phyloP scores from a whole-genome alignment of 768 basidiomycete species.

The Hypholoma fasciculare region DNA sequence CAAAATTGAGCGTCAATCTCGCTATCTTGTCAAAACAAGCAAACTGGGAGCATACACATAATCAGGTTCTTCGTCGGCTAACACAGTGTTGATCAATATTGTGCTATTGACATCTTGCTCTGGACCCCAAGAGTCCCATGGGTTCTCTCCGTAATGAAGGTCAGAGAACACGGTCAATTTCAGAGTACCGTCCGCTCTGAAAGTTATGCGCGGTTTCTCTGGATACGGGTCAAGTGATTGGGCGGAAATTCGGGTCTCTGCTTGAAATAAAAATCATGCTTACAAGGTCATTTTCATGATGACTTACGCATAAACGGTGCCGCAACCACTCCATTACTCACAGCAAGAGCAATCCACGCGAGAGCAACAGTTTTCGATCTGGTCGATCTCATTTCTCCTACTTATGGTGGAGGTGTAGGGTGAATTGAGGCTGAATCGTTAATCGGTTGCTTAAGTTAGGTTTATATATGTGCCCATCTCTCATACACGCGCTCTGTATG shows the following conservation, averaged over 20 bases:
- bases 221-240: conserved; percentile 34
- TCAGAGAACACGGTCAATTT: conserved; percentile 77
- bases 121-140: conserved; percentile 68
- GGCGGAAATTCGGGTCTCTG: neutral
- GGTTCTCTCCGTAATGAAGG: conserved; percentile 75
- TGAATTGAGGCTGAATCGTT: no score
- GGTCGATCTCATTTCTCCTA: no score
- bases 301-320: neutral
- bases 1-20: neutral
- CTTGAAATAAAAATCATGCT: neutral
- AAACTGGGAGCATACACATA: conserved; percentile 52
- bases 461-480: no score
- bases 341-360: no score
- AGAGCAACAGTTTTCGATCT: no score
- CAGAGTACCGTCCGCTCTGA: conserved; percentile 61
- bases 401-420: no score
- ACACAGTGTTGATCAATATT: conserved; percentile 53
- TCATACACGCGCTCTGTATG: no score
- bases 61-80: conserved; percentile 62
- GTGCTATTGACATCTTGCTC: conserved; percentile 66
- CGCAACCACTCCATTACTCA: neutral
- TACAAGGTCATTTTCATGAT: neutral
- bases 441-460: no score
- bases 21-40: neutral
- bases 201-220: conserved; percentile 47